A percentile compares a stretch with the other conserved stretches of the same genome.
These are phyloP conservation scores for Cercospora beticola DNA, from an alignment of 2,329 filamentous ascomycete species.

Conservation along the genomic window DNA sequence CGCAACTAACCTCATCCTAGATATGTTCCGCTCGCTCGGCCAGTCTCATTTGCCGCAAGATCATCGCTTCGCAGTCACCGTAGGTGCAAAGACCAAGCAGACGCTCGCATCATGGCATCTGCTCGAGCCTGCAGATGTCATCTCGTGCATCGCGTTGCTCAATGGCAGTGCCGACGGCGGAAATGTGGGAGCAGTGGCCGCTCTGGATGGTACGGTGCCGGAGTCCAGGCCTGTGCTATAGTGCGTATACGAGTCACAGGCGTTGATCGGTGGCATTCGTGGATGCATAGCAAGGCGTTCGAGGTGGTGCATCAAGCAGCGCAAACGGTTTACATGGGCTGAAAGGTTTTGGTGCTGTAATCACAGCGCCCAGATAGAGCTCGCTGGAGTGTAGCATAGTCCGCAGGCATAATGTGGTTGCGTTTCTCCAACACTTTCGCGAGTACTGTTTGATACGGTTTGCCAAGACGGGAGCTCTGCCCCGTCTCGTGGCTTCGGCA, in stretches of 20 bases:
- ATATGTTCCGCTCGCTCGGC: slow-evolving; percentile 79
- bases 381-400: background rate
- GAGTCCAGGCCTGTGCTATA: slow-evolving; percentile 21
- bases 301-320: background rate
- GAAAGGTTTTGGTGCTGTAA: background rate
- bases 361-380: background rate
- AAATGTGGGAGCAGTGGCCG: slow-evolving; percentile 33
- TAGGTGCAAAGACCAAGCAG: slow-evolving; percentile 87
- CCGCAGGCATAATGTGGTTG: background rate
- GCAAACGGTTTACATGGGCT: background rate
- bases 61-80: slow-evolving; percentile 84
- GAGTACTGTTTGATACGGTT: background rate
- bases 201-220: slow-evolving; percentile 32
- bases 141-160: slow-evolving; percentile 47
- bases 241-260: background rate
- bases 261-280: background rate
- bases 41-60: slow-evolving; percentile 57
- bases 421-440: background rate
- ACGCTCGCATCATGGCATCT: slow-evolving; percentile 89
- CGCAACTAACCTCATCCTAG: slow-evolving; percentile 41
- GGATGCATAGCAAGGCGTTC: slow-evolving; percentile 5
- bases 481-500: background rate
- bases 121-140: slow-evolving; percentile 82
- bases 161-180: slow-evolving; percentile 36
- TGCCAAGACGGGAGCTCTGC: background rate